A percentile compares a stretch with the other conserved stretches of the same genome.
Conservation (phyloP, 768 basidiomycete genomes). For the Lentinula sp. region DNA sequence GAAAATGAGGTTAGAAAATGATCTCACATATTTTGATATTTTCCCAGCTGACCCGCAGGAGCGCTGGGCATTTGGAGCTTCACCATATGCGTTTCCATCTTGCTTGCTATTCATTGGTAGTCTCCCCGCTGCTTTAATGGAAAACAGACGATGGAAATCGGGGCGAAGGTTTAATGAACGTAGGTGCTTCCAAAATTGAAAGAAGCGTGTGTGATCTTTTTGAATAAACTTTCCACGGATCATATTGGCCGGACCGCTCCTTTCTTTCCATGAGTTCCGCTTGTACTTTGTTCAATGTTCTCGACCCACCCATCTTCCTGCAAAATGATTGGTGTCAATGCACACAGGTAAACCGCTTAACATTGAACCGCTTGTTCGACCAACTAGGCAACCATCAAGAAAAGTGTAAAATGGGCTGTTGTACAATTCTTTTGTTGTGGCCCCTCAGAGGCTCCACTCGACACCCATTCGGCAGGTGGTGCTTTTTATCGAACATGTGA, state of each 20-base stretch:
- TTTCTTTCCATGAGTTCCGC: not conserved
- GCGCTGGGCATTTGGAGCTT: not conserved
- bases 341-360: not conserved
- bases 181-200: not conserved
- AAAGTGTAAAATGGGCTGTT: not conserved
- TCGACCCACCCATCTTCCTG: not conserved
- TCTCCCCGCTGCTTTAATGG: not conserved
- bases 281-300: not conserved
- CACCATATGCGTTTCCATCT: not conserved
- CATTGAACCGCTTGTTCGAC: not conserved
- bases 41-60: not conserved
- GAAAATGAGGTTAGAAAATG: not conserved
- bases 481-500: slow-evolving; percentile 3
- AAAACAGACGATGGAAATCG: not conserved
- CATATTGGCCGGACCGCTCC: not conserved
- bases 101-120: not conserved
- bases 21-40: not conserved
- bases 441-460: slow-evolving; percentile 4
- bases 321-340: not conserved
- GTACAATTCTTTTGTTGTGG: not conserved
- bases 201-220: not conserved
- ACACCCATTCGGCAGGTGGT: slow-evolving; percentile 2
- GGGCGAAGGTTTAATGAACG: not conserved
- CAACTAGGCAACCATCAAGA: not conserved
- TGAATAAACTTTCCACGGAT: not conserved